These are phyloP conservation scores for Plasmodium vinckei DNA, from an alignment of 169 alveolate genomes.

Conservation along the genomic window DNA sequence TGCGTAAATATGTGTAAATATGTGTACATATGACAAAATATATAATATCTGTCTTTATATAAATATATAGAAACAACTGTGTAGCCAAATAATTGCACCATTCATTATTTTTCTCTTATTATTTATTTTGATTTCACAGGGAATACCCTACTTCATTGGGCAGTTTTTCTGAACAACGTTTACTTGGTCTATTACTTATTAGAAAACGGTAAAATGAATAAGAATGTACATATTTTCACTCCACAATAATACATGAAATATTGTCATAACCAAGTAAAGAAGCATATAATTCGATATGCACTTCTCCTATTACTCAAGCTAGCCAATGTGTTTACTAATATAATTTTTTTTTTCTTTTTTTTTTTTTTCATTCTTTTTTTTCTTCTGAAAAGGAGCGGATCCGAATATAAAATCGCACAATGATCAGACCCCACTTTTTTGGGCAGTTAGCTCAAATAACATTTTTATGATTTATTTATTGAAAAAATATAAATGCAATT, in stretches of 20 bases:
- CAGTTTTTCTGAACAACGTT: slow-evolving; percentile 41
- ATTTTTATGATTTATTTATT: slow-evolving; percentile 49
- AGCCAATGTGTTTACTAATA: neutral
- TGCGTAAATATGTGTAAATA: too few relatives aligned
- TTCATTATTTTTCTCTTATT: too few relatives aligned
- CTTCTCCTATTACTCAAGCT: neutral
- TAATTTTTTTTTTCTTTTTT: neutral
- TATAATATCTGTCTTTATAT: neutral
- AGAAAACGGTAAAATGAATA: slow-evolving; percentile 36
- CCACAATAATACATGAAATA: neutral
- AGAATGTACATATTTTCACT: neutral
- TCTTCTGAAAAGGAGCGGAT: slow-evolving; percentile 37
- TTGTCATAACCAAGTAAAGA: too few relatives aligned
- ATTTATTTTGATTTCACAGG: slow-evolving; percentile 6
- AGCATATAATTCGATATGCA: too few relatives aligned
- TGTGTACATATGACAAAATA: neutral
- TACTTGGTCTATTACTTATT: slow-evolving; percentile 46
- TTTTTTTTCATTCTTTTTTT: slow-evolving; percentile 5
- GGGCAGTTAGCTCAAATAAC: slow-evolving; percentile 68
- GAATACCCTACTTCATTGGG: slow-evolving; percentile 65
- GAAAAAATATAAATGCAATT: slow-evolving; percentile 31
- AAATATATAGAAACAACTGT: neutral
- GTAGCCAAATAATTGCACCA: too few relatives aligned
- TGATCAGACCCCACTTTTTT: slow-evolving; percentile 59
- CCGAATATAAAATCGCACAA: slow-evolving; percentile 19